Evolutionary conservation across 169 alveolate species (phyloP).

Genomic region (Plasmodium coatneyi): DNA sequence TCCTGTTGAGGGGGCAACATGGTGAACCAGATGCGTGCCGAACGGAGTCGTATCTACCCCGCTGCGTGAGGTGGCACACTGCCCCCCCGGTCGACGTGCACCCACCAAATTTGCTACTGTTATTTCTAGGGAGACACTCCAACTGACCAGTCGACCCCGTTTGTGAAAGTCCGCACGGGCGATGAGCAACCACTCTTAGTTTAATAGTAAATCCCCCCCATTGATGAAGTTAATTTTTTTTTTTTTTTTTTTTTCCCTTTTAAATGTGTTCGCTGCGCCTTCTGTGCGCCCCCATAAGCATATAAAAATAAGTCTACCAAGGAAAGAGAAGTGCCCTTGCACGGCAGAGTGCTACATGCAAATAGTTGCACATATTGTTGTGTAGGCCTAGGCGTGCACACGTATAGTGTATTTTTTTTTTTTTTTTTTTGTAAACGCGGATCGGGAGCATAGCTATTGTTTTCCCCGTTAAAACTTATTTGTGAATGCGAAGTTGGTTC

Average conservation of each 20-base stretch:
- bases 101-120: not conserved
- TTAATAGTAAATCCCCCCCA: not conserved
- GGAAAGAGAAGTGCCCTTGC: not conserved
- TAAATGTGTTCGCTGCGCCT: not conserved
- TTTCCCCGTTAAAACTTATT: not conserved
- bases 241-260: not conserved
- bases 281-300: not conserved
- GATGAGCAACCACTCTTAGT: not conserved
- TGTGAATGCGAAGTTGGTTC: not conserved
- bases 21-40: not conserved
- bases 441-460: not conserved
- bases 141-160: not conserved
- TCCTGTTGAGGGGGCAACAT: constrained; percentile 4
- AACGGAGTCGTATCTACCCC: not conserved
- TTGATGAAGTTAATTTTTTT: too few species aligned
- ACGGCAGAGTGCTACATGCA: not conserved
- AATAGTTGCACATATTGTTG: not conserved
- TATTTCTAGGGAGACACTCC: not conserved
- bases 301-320: not conserved
- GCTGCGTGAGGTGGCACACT: not conserved
- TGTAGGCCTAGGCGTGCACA: not conserved
- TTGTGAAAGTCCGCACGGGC: not conserved
- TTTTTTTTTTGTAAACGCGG: not conserved
- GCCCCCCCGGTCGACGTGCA: not conserved
- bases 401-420: not conserved